Conservation (phyloP, 1,284 basidiomycete genomes). For the Mycena sp. region DNA sequence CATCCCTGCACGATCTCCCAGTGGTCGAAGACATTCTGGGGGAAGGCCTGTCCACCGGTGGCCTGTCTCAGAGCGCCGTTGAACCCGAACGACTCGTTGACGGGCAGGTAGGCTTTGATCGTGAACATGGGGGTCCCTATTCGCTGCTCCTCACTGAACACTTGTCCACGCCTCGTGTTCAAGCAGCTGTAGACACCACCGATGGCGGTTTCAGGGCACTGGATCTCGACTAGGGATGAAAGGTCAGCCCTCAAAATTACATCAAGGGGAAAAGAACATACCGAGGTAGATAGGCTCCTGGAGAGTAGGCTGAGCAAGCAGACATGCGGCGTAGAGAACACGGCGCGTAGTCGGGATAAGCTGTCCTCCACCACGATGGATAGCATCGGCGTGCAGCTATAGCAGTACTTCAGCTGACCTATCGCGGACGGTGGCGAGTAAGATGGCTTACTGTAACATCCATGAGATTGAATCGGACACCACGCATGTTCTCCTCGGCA, state of each 20-base stretch:
- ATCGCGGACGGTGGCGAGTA: neutral
- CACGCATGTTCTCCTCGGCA: slow-evolving; percentile 99
- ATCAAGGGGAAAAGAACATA: slow-evolving; percentile 40
- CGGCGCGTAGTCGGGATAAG: slow-evolving; percentile 97
- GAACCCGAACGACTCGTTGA: slow-evolving; percentile 99
- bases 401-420: neutral
- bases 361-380: slow-evolving; percentile 99
- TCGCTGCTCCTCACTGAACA: slow-evolving; percentile 98
- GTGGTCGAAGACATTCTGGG: slow-evolving; percentile 95
- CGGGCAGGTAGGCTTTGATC: slow-evolving; percentile 98
- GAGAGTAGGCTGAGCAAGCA: slow-evolving; percentile 91
- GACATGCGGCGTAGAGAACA: slow-evolving; percentile 94
- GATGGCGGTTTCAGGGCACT: slow-evolving; percentile 91
- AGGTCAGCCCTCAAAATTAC: slow-evolving; percentile 12
- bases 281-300: slow-evolving; percentile 98
- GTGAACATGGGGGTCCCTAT: slow-evolving; percentile 99
- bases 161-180: slow-evolving; percentile 95
- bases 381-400: slow-evolving; percentile 97
- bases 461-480: slow-evolving; percentile 95
- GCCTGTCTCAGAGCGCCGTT: slow-evolving; percentile 94
- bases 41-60: slow-evolving; percentile 98
- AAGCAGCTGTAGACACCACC: slow-evolving; percentile 90
- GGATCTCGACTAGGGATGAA: slow-evolving; percentile 72
- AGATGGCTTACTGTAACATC: slow-evolving; percentile 87
- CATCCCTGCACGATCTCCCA: slow-evolving; percentile 88